phyloP scores from a whole-genome alignment of 306 rosid genomes.

The Lithocarpus polystachyus region DNA sequence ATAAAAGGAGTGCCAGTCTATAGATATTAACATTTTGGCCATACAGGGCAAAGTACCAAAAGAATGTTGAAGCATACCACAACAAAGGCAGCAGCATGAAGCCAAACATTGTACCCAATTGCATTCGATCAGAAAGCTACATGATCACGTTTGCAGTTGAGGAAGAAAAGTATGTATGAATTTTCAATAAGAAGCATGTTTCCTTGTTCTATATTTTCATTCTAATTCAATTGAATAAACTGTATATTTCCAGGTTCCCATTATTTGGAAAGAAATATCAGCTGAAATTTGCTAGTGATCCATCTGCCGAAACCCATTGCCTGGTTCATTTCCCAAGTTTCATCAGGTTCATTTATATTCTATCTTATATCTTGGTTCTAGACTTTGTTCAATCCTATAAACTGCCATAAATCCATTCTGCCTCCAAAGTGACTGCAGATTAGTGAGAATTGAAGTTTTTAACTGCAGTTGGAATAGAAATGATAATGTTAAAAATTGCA shows the following conservation, averaged over 20 bases:
- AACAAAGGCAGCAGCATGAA: conserved; percentile 84
- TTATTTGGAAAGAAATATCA: conserved; percentile 94
- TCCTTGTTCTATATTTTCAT: conserved; percentile 5
- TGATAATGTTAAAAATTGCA: background rate
- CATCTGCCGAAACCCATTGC: conserved; percentile 78
- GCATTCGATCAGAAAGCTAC: conserved; percentile 96
- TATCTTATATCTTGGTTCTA: conserved; percentile 5
- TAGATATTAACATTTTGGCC: conserved; percentile 18
- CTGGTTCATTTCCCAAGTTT: conserved; percentile 97
- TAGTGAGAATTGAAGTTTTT: conserved; percentile 2
- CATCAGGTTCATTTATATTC: conserved; percentile 58
- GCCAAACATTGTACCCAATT: conserved; percentile 95
- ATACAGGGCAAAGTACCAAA: conserved; percentile 95
- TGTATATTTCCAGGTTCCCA: conserved; percentile 69
- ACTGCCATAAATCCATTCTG: conserved; percentile 3
- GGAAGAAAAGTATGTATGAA: conserved; percentile 80
- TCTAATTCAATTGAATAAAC: conserved; percentile 18
- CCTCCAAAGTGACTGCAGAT: conserved; percentile 5
- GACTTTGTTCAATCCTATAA: background rate
- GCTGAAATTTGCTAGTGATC: conserved; percentile 76
- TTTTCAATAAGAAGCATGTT: conserved; percentile 12
- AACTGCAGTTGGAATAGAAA: background rate
- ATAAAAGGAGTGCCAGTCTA: background rate
- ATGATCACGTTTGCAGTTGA: conserved; percentile 93
- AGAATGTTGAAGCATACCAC: conserved; percentile 96